Evolutionary conservation across 441 rosid genomes (phyloP), one percentile per base, ranked within the genome.

Genomic region (Eruca vesicaria): DNA sequence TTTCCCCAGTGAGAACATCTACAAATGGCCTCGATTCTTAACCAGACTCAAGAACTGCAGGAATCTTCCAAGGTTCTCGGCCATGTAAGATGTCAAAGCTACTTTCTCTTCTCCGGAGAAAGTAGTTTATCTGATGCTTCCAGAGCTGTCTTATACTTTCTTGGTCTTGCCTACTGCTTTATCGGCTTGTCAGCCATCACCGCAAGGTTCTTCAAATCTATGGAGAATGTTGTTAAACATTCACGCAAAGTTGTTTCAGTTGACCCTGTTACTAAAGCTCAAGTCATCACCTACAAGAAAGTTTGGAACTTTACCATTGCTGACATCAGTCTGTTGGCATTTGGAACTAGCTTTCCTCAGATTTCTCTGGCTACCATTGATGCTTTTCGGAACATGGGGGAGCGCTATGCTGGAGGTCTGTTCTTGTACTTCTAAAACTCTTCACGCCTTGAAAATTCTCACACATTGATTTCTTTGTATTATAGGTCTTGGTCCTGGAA

Each of bases 331-430:
- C 77, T 95, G 83, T 75, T 90, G 83, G 99, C 98, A 1, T 95
- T 95, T 70, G 99, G 99, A 26, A 95, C 99, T 66, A 95, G 99
- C 83, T 95, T 95, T 67, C 98, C 99, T 71, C 99, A 92, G 80
- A 92, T 92, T 29, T 95, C 98, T 12, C 78, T 94, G 74, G 98
- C 99, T 66, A 92, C 96, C 15, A 90, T 90, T 48, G 98, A 90
- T 82, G 97, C 98, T n/a, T 82, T 94, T 48, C 85, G 86, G 45
- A 90, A 88, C 75, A 66, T 92, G 16, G 96, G 97, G 23, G 79
- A 77, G 26, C 82, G 78, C 7, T 79, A 88, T 80, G 96, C 97
- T 69, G 98, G 97, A 92, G 99, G 97, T 94, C 60, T 77, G 28
- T 2, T 58, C 4, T 23, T 36, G 5, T 19, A 38, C 15, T 60